phyloP scores from a whole-genome alignment of 2,329 filamentous ascomycete genomes.

The Colletotrichum tropicicola region DNA sequence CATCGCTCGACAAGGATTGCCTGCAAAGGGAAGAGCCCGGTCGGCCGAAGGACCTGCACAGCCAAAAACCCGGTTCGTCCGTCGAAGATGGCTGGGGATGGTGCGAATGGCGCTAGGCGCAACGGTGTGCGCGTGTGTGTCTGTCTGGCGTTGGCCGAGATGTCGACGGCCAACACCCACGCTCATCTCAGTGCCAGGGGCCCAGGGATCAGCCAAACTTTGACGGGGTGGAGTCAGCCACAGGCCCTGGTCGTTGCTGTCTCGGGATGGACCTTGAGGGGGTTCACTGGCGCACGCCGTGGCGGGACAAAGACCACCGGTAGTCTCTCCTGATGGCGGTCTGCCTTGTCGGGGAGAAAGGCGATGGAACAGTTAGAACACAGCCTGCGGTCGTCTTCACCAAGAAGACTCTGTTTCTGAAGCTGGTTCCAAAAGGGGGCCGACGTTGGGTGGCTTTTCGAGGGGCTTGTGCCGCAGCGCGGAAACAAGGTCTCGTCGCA shows the following conservation, averaged over 20 bases:
- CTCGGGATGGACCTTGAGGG: slow-evolving; percentile 1
- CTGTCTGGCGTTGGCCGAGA: background rate
- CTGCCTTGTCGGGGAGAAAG: background rate
- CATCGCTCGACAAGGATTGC: slow-evolving; percentile 1
- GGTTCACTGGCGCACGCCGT: slow-evolving; percentile 2
- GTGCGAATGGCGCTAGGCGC: background rate
- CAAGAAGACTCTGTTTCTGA: background rate
- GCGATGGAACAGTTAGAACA: background rate
- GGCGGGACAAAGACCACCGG: slow-evolving; percentile 6
- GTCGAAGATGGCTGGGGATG: slow-evolving; percentile 8
- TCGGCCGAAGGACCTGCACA: background rate
- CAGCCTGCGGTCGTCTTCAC: background rate
- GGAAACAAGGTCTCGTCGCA: slow-evolving; percentile 20
- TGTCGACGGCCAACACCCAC: slow-evolving; percentile 1
- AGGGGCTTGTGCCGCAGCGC: background rate
- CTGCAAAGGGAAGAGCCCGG: background rate
- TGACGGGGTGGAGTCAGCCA: slow-evolving; percentile 20
- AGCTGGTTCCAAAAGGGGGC: background rate
- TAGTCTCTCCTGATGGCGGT: background rate
- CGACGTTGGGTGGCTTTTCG: background rate
- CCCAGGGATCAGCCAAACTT: slow-evolving; percentile 14
- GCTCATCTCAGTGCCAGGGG: background rate
- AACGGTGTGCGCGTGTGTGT: slow-evolving; percentile 9
- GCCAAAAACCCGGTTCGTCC: background rate
- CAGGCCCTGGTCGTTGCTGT: slow-evolving; percentile 9